Base-by-base conservation (phyloP, 805 yeast genomes). In the Sugiyamaella chiloensis region DNA sequence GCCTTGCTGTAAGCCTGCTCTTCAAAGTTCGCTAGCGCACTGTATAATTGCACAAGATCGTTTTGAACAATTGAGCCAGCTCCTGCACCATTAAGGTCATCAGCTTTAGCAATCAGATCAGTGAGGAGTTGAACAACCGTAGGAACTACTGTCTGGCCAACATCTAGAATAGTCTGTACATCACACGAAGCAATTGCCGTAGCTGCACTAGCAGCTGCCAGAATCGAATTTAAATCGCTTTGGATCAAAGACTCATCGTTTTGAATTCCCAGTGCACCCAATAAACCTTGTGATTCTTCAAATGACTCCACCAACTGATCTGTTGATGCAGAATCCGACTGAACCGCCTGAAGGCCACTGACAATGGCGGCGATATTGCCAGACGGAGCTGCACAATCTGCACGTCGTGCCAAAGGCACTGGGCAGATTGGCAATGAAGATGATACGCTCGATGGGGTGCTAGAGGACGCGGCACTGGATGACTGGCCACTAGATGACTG, bases 221-320 rank as follows among this genome's bases (percentile, higher is more conserved):
- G 20, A 24, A 46, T 35, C 12, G 24, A 42, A 11, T 16, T 29
- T 26, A 61, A 55, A 31, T 58, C 59, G 14, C 21, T n/a, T 26
- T 51, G 41, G 24, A 61, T 51, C 11, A 52, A 43, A 24, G 50
- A 50, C 52, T 52, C 56, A 29, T 48, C 41, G 30, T 37, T 37
- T 60, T 62, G 66, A 52, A 62, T 60, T 32, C 40, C 48, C 7
- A 61, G 55, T 14, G 65, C 66, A 32, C 60, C 65, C 19, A 16
- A 20, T 17, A 61, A 51, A 39, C 66, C 65, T 23, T 50, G 49
- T 9, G 46, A 23, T 17, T 23, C 24, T n/a, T 16, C 30, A 26
- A 47, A 52, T 17, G 36, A 24, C 47, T 47, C 24, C 40, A 43
- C 49, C 8, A 24, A 24, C 17, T 44, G 24, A 36, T 43, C 54